These are phyloP conservation scores for Clavispora phyllophila DNA, from an alignment of 805 yeast species.

Conservation along the genomic window DNA sequence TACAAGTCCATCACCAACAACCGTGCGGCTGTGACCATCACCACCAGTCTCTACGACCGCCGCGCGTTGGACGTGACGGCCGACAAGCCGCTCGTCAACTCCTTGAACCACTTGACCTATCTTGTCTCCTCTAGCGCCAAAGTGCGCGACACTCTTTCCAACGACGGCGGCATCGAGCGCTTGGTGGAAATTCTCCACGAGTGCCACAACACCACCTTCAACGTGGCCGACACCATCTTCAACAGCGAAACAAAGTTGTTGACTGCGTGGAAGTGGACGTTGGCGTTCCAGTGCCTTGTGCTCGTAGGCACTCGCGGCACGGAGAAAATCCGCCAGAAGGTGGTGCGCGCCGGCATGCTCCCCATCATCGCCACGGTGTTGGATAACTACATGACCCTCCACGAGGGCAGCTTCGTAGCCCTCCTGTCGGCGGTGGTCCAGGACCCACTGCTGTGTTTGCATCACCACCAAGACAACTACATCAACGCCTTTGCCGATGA, in stretches of 20 bases:
- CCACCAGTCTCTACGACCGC: constrained; percentile 84
- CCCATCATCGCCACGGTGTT: constrained; percentile 88
- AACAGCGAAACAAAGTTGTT: constrained; percentile 44
- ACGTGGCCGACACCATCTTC: constrained; percentile 25
- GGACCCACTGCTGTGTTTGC: constrained; percentile 3
- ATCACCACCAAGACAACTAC: constrained; percentile 4
- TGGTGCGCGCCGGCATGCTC: constrained; percentile 86
- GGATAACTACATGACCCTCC: constrained; percentile 67
- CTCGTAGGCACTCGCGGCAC: constrained; percentile 91
- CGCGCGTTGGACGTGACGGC: constrained; percentile 89
- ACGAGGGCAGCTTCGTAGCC: constrained; percentile 32
- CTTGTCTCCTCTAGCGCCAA: constrained; percentile 80
- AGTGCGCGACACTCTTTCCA: constrained; percentile 83
- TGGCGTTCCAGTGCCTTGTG: constrained; percentile 89
- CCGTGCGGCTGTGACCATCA: constrained; percentile 87
- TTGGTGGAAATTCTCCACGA: constrained; percentile 80
- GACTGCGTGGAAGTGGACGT: constrained; percentile 96
- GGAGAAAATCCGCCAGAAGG: constrained; percentile 75
- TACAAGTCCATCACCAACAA: constrained; percentile 73
- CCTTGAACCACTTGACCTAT: constrained; percentile 84
- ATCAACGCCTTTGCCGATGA: constrained; percentile 4
- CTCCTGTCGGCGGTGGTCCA: background rate
- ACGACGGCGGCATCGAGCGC: constrained; percentile 90
- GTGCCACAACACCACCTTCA: constrained; percentile 47
- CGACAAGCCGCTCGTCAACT: constrained; percentile 85